These are phyloP conservation scores for Setaria viridis DNA, from an alignment of 202 grass and related monocot species.

Conservation along the genomic window DNA sequence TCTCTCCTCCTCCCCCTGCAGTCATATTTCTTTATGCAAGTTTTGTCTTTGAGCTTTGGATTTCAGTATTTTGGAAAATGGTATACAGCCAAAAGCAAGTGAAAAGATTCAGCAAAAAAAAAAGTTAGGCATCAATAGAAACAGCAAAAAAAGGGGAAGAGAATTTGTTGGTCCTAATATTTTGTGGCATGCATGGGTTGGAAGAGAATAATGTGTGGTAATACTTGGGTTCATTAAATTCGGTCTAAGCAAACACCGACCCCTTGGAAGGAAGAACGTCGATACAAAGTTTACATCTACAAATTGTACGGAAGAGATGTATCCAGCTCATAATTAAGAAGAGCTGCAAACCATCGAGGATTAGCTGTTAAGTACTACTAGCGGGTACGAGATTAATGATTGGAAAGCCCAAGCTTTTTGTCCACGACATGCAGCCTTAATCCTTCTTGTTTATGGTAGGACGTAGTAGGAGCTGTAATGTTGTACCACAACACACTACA, in stretches of 20 bases:
- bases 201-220: neutral
- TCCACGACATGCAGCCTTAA: constrained; percentile 22
- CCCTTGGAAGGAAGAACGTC: neutral
- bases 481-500: neutral
- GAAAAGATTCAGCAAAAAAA: too few species aligned
- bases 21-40: neutral
- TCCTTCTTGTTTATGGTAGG: constrained; percentile 3
- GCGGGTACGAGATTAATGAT: constrained; percentile 31
- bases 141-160: neutral
- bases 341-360: neutral
- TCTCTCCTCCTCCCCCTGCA: neutral
- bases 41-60: neutral
- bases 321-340: neutral
- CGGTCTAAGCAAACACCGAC: too few species aligned
- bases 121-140: neutral
- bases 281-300: neutral
- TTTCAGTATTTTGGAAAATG: neutral
- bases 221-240: too few species aligned
- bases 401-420: constrained; percentile 40
- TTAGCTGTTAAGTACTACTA: constrained; percentile 10
- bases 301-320: neutral
- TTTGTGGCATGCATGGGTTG: neutral
- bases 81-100: neutral
- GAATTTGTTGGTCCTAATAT: neutral
- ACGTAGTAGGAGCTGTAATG: constrained; percentile 11